Evolutionary conservation across 1,284 basidiomycete genomes (phyloP), one percentile per base, ranked within the genome.

Genomic region (Moesziomyces globuligerus): DNA sequence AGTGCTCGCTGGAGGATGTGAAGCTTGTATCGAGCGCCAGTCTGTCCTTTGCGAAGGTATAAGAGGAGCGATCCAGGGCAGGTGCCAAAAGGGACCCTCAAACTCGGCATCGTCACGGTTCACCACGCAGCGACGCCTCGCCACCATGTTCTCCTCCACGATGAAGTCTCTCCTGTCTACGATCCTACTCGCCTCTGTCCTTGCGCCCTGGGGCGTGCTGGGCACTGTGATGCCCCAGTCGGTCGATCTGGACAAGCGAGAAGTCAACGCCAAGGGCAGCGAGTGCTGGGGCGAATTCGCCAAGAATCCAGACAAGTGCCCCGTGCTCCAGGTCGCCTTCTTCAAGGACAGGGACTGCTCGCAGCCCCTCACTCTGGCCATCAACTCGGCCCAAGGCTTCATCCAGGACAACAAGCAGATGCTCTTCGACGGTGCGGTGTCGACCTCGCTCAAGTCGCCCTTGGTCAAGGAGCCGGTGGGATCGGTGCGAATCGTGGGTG

Each of bases 401-500:
- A 51, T 51, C 37, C 42, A 57, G 20, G 52, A 41, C 40, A 70
- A 70, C 42, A 36, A 44, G 36, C 44, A 70, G 46, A 51, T 70
- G 60, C 25, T 56, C 13, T 70, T 49, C 11, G 67, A 70, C 3
- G 48, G 55, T 3, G 26, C 60, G 1, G 44, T 70, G 1, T 32
- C 67, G 8, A 44, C 49, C 23, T 47, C 51, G 24, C 15, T 60
- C 26, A 20, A 49, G 34, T 11, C 18, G 4, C 36, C 60, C 5
- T 53, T 64, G 10, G 51, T n/a, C n/a, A 20, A 49, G 34, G 17
- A 23, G 4, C 36, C 60, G 7, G 52, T 64, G 10, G 51, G 55
- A 9, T 64, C 67, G n/a, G 24, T 70, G 17, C 54, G 52, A 2
- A 47, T 70, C 11, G n/a, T 70, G 5, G 67, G 41, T 25, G 60